Conservation (phyloP, 176 grass and related monocot species). For the Lolium rigidum region DNA sequence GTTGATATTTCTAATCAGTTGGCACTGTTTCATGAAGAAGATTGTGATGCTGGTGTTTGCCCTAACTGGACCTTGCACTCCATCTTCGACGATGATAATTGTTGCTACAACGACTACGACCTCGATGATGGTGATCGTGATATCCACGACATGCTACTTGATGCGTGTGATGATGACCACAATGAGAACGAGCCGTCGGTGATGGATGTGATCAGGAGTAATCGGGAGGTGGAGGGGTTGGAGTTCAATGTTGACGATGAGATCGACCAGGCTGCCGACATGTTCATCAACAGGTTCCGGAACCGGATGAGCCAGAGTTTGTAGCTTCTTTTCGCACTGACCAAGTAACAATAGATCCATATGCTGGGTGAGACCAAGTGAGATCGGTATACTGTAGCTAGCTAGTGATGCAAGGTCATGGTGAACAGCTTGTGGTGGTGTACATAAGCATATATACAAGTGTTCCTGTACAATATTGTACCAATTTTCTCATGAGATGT, state of each 20-base stretch:
- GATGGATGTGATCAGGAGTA: conserved; percentile 78
- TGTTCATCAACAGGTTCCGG: conserved; percentile 80
- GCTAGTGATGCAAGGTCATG: background rate
- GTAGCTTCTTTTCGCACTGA: conserved; percentile 26
- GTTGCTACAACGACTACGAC: background rate
- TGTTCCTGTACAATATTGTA: conserved; percentile 13
- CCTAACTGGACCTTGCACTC: conserved; percentile 26
- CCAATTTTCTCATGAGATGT: background rate
- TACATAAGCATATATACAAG: background rate
- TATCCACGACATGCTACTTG: background rate
- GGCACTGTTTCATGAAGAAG: background rate
- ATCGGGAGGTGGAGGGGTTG: conserved; percentile 56
- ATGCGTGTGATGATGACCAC: background rate
- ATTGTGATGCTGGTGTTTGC: background rate
- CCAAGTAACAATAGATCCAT: conserved; percentile 26
- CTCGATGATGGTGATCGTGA: conserved; percentile 17
- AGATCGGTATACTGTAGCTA: background rate
- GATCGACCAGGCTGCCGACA: conserved; percentile 75
- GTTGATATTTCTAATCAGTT: background rate
- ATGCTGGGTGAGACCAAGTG: background rate
- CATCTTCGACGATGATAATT: conserved; percentile 21
- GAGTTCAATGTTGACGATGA: conserved; percentile 78
- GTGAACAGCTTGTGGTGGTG: background rate
- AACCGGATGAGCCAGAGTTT: conserved; percentile 56
- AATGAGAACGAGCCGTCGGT: conserved; percentile 47